Evolutionary conservation across 208 protist species (phyloP), one percentile per base, ranked within the genome.

Genomic region (Trypanosoma conorhini): DNA sequence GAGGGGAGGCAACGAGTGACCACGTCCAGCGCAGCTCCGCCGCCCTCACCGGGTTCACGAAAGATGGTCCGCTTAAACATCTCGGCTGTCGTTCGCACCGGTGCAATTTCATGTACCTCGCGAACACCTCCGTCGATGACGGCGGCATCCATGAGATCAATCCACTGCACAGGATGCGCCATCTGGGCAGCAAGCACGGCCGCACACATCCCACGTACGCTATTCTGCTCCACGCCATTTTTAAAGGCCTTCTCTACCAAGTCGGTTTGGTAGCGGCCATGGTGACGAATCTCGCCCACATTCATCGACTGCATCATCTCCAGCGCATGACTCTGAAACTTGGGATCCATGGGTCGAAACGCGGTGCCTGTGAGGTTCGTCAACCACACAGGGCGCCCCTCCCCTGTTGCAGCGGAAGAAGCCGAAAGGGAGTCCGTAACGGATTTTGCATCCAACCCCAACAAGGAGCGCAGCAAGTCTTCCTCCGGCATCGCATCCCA

Each of bases 101-200:
- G 92, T 26, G 92, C 70, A 46, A 92, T 77, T 54, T 97, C 89
- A 50, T 85, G 75, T 24, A 94, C 76, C 0, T 76, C 61, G 12
- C 51, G 51, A 52, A 82, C 81, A 12, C 72, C 67, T 21, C 76
- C 57, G 17, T 70, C 22, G 19, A 86, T 35, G 0, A 97, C 83
- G 15, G 94, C 77, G 33, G 77, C 58, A 28, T 93, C 80, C 92
- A 97, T 97, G 13, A 79, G 8, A 38, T 86, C 81, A 40, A 85
- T 89, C 92, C 92, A 97, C 75, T 88, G 75, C 46, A 97, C 92
- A 13, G 89, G 78, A 67, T 95, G 86, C 0, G 89, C 72, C 54
- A 93, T 48, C 56, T 97, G 92, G 2, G 85, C 86, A 3, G 92
- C 86, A 15, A 97, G 74, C 1, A 95, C 76, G 3, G 83, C 72